Percentiles rank a stretch among this genome's conserved stretches.
phyloP scores from a whole-genome alignment of 345 rosid genomes.

The Boechera stricta region DNA sequence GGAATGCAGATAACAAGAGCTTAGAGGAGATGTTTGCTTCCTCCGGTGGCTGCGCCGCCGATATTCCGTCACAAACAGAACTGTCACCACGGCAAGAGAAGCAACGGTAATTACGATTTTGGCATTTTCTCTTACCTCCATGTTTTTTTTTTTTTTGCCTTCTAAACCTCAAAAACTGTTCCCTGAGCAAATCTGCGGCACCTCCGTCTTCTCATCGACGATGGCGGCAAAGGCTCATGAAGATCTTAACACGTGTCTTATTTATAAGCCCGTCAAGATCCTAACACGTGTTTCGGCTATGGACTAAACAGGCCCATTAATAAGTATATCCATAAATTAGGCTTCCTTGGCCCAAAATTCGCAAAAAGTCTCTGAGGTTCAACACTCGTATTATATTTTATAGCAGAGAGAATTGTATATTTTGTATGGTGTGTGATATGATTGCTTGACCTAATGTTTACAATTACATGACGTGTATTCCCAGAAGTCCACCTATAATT shows the following conservation, averaged over 20 bases:
- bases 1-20: constrained; percentile 72
- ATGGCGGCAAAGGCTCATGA: not conserved
- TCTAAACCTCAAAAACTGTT: not conserved
- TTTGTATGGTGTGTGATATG: not conserved
- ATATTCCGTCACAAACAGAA: constrained; percentile 51
- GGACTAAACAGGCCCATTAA: constrained; percentile 15
- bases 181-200: constrained; percentile 34
- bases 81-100: constrained; percentile 58
- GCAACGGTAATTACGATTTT: constrained; percentile 53
- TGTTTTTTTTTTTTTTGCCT: constrained; percentile 1
- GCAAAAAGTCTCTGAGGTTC: not conserved
- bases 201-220: constrained; percentile 16
- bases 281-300: constrained; percentile 3
- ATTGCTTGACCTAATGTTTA: not conserved
- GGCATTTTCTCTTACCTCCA: constrained; percentile 56
- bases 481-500: not conserved
- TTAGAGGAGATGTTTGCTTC: constrained; percentile 42
- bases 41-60: constrained; percentile 52
- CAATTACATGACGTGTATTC: not conserved
- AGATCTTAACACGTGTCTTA: constrained; percentile 34
- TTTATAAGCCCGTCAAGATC: not conserved
- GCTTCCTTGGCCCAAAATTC: constrained; percentile 25
- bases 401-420: not conserved
- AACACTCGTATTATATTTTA: no score
- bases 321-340: not conserved